These are phyloP conservation scores for Metarhizium anisopliae DNA, from an alignment of 2,329 filamentous ascomycete genomes.

Conservation along the genomic window DNA sequence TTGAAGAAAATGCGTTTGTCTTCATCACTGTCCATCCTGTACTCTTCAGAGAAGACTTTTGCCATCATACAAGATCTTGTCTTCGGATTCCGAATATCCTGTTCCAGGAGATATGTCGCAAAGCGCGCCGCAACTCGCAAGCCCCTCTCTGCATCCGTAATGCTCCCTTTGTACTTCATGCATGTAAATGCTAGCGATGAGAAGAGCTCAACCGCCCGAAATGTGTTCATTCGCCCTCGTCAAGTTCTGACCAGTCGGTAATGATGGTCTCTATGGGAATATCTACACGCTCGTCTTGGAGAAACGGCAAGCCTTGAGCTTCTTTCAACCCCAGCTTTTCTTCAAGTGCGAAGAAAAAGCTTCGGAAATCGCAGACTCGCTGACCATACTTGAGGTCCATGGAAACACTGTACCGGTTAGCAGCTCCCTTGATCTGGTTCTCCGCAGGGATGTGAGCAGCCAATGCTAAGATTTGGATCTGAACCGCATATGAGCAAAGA, in stretches of 20 bases:
- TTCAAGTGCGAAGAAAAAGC: background rate
- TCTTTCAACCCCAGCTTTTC: background rate
- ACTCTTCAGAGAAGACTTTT: background rate
- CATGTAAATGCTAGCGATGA: background rate
- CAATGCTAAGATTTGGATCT: background rate
- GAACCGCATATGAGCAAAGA: background rate
- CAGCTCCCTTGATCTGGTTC: background rate
- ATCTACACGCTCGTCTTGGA: background rate
- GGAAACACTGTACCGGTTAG: background rate
- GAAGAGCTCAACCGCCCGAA: constrained; percentile 3
- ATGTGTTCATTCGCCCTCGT: background rate
- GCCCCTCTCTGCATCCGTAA: background rate
- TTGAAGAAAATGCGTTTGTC: background rate
- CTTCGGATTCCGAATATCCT: background rate
- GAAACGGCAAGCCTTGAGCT: background rate
- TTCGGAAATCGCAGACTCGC: constrained; percentile 4
- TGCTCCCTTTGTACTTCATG: background rate
- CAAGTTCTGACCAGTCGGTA: background rate
- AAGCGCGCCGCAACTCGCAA: background rate
- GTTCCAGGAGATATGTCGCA: background rate
- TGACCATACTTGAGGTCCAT: background rate
- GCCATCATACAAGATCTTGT: constrained; percentile 2
- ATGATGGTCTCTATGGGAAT: background rate
- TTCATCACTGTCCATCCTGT: background rate
- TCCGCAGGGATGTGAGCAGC: background rate